Conservation (phyloP, 352 stramenopile genomes). For the Globisporangium orthogonon region DNA sequence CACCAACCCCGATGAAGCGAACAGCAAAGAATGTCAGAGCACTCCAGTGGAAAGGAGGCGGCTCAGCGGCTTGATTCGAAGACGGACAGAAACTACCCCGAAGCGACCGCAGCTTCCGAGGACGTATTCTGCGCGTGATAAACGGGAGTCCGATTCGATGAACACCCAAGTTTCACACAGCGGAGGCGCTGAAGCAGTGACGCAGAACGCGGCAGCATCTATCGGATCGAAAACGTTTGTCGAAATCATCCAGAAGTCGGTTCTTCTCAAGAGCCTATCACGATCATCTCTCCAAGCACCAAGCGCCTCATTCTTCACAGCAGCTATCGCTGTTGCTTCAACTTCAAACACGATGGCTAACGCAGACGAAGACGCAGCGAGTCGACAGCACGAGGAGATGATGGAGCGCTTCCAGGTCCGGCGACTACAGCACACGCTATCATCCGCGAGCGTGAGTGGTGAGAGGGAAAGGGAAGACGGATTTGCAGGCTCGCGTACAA, state of each 20-base stretch:
- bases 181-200: neutral
- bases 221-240: neutral
- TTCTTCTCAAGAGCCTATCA: slow-evolving; percentile 3
- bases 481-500: too few relatives aligned
- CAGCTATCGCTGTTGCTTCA: neutral
- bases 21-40: neutral
- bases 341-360: neutral
- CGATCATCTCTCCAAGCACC: neutral
- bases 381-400: slow-evolving; percentile 34
- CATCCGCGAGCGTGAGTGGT: neutral
- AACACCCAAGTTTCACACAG: neutral
- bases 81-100: neutral
- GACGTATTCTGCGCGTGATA: too few relatives aligned
- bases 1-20: neutral
- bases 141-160: neutral
- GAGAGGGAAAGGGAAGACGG: neutral
- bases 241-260: slow-evolving; percentile 1
- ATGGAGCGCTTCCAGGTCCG: slow-evolving; percentile 51
- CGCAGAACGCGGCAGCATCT: neutral
- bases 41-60: neutral
- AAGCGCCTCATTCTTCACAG: neutral
- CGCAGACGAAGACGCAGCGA: slow-evolving; percentile 1
- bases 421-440: slow-evolving; percentile 11
- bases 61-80: neutral
- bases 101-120: neutral